Evolutionary conservation across 768 basidiomycete species (phyloP), one percentile per base, ranked within the genome.

Genomic region (Panaeolus cyanescens): DNA sequence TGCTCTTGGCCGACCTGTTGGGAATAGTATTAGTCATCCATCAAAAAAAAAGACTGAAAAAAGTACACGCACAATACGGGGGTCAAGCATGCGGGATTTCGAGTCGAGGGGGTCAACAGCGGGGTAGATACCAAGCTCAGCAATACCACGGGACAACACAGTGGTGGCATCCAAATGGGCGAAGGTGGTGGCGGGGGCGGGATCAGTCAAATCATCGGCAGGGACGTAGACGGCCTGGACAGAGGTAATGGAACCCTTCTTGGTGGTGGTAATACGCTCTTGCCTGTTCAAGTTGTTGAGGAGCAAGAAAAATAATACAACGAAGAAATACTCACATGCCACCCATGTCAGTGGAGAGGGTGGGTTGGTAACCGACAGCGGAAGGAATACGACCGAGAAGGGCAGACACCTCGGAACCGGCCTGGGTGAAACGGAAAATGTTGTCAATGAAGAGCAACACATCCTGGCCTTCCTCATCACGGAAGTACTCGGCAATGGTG

Each of bases 391-490:
- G 97, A 86, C 97, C 97, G 68, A 99, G 92, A 71, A 99, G 80
- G 66, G 97, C 97, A 81, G 97, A 99, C 85, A 99, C 97, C 77
- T 99, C 97, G 66, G 97, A 99, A 90, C 97, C 97, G 73, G 97
- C 97, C 79, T 99, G 97, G 70, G 97, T 99, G 93, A 99, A 99
- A 75, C 97, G 96, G 97, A 99, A 99, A 81, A 99, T 99, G 89
- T 99, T 99, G 92, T 99, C 97, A 76, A 99, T 99, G 87, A 99
- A 99, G 74, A 99, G 90, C 75, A 99, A 86, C 85, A 99, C 97
- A 78, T 99, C 97, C 80, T 99, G 97, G 66, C 97, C 97, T 83
- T 99, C 96, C 83, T 99, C 96, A 72, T 99, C 97, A 89, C 97
- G 96, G 97, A 99, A 99, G 84, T 99, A 99, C 82, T 99, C 97